Percentiles rank a stretch among this genome's conserved stretches.
Conservation (phyloP, 306 rosid genomes). For the Prunus salicina region DNA sequence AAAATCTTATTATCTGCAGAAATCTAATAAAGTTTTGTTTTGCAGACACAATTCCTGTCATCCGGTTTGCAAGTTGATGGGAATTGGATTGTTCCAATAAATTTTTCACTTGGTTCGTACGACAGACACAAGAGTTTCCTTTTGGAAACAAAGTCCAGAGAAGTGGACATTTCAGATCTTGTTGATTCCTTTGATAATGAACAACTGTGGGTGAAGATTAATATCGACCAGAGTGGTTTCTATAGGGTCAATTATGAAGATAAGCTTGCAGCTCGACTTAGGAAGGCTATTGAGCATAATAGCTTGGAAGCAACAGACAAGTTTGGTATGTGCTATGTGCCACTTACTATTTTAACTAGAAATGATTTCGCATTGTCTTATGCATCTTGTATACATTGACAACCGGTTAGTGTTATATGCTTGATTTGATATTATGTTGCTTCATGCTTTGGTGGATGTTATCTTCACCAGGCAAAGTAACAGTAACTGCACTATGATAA, state of each 20-base stretch:
- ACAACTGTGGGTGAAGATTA: slow-evolving; percentile 56
- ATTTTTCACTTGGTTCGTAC: slow-evolving; percentile 49
- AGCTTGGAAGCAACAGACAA: slow-evolving; percentile 47
- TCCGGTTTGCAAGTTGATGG: slow-evolving; percentile 43
- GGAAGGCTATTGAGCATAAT: slow-evolving; percentile 46
- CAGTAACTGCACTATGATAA: too few relatives aligned
- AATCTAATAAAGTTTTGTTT: slow-evolving; percentile 20
- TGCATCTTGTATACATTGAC: too few relatives aligned
- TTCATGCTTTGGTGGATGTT: too few relatives aligned
- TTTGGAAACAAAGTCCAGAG: slow-evolving; percentile 32
- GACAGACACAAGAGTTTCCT: slow-evolving; percentile 37
- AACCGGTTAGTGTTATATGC: too few relatives aligned
- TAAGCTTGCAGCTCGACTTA: slow-evolving; percentile 43
- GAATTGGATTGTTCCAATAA: slow-evolving; percentile 58
- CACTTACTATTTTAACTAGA: too few relatives aligned
- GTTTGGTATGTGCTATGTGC: slow-evolving; percentile 36
- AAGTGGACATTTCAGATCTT: slow-evolving; percentile 46
- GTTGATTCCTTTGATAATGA: slow-evolving; percentile 23
- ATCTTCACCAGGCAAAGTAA: too few relatives aligned
- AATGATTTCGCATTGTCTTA: too few relatives aligned
- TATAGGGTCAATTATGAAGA: slow-evolving; percentile 61
- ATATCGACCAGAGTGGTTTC: slow-evolving; percentile 53
- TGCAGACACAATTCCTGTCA: slow-evolving; percentile 53
- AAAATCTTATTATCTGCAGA: neutral
- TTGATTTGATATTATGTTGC: too few relatives aligned